Evolutionary conservation across 345 rosid genomes (phyloP).

Genomic region (Lepidium didymum): DNA sequence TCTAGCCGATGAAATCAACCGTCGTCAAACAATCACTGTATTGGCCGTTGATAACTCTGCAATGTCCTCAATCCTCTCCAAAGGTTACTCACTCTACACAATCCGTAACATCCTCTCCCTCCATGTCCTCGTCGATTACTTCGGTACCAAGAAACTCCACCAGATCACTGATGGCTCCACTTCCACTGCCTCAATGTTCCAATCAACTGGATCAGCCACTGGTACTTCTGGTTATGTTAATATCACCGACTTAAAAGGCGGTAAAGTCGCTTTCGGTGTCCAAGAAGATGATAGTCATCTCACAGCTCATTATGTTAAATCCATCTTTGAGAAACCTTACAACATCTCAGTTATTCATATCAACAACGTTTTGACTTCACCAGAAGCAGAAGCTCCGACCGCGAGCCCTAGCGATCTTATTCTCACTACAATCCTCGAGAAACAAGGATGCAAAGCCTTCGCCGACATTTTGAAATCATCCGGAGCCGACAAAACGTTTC

Average conservation of each 20-base stretch:
- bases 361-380: constrained; percentile 57
- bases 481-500: constrained; percentile 57
- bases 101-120: constrained; percentile 78
- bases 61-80: constrained; percentile 60
- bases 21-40: constrained; percentile 77
- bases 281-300: constrained; percentile 46
- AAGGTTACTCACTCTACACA: constrained; percentile 54
- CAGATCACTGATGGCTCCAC: constrained; percentile 67
- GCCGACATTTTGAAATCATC: constrained; percentile 53
- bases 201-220: constrained; percentile 79
- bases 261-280: constrained; percentile 83
- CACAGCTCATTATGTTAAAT: constrained; percentile 54
- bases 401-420: constrained; percentile 57
- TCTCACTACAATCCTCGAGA: constrained; percentile 55
- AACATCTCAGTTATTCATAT: constrained; percentile 77
- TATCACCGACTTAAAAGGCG: constrained; percentile 69
- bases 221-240: constrained; percentile 84
- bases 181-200: constrained; percentile 75
- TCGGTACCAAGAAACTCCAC: constrained; percentile 86
- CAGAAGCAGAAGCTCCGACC: constrained; percentile 83
- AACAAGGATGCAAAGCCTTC: constrained; percentile 82
- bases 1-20: constrained; percentile 81
- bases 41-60: constrained; percentile 82
- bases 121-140: constrained; percentile 88
- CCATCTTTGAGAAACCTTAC: constrained; percentile 69